Conservation (phyloP, 345 rosid species). For the Odontarrhena argentea region DNA sequence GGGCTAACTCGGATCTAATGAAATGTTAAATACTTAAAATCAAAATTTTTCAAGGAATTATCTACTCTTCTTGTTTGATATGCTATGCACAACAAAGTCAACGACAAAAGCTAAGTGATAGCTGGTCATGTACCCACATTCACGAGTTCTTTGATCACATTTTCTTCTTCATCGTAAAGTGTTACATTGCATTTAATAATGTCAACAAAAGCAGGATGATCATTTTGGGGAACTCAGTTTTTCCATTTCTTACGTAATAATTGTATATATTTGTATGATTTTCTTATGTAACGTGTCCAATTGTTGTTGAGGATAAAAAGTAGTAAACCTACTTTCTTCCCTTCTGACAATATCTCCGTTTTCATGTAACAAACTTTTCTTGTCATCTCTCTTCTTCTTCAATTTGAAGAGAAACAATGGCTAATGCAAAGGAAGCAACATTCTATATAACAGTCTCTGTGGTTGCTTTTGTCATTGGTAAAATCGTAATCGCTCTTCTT, state of each 20-base stretch:
- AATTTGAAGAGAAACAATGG: conserved; percentile 48
- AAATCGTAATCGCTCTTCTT: conserved; percentile 64
- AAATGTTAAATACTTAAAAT: not conserved
- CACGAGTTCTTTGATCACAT: conserved; percentile 33
- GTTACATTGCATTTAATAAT: conserved; percentile 33
- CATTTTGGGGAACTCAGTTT: conserved; percentile 10
- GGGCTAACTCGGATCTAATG: not conserved
- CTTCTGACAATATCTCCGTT: conserved; percentile 19
- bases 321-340: conserved; percentile 31
- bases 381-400: conserved; percentile 13
- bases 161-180: not conserved
- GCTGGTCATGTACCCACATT: conserved; percentile 28
- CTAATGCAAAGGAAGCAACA: conserved; percentile 46
- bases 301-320: conserved; percentile 24
- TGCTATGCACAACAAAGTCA: conserved; percentile 24
- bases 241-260: conserved; percentile 33
- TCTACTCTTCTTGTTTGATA: conserved; percentile 16
- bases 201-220: conserved; percentile 42
- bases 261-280: conserved; percentile 6
- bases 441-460: conserved; percentile 65
- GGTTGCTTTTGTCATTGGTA: conserved; percentile 62
- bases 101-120: conserved; percentile 26
- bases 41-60: not conserved
- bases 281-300: conserved; percentile 23
- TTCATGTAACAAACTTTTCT: conserved; percentile 22